Conservation (phyloP, 106 monocot genomes). For the Hemerocallis citrina region DNA sequence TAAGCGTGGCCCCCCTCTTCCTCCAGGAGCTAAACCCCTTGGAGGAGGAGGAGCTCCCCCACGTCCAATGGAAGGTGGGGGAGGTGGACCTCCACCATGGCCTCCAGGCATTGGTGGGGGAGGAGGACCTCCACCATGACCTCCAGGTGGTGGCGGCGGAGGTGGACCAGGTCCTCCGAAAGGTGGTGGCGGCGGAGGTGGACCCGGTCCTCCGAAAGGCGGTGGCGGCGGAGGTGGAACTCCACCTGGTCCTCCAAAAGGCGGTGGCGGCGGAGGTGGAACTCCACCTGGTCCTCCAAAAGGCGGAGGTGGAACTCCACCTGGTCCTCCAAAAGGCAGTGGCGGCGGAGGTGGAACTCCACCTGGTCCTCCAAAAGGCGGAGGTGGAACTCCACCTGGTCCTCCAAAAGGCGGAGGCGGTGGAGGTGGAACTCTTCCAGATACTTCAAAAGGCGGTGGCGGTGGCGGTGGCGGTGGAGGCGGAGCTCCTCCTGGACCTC, state of each 20-base stretch:
- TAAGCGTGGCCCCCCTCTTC: constrained; percentile 37
- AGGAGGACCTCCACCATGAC: constrained; percentile 20
- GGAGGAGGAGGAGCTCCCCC: constrained; percentile 26
- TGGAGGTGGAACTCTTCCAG: constrained; percentile 7
- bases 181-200: constrained; percentile 45
- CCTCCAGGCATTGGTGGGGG: constrained; percentile 21
- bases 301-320: constrained; percentile 30
- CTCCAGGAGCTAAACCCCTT: constrained; percentile 18
- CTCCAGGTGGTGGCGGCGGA: constrained; percentile 21
- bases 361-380: constrained; percentile 12
- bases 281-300: constrained; percentile 42
- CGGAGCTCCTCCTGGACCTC: constrained; percentile 1
- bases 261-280: constrained; percentile 29
- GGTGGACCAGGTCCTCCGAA: constrained; percentile 12
- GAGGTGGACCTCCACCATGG: constrained; percentile 41
- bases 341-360: constrained; percentile 24
- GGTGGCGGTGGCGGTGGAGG: constrained; percentile 7
- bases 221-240: constrained; percentile 16
- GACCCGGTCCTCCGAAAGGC: background rate
- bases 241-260: constrained; percentile 11
- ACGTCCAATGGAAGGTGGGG: constrained; percentile 16
- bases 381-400: constrained; percentile 21
- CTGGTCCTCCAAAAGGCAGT: constrained; percentile 20
- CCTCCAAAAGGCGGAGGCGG: constrained; percentile 11
- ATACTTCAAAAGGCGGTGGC: background rate